These are phyloP conservation scores for Verticillium dahliae DNA, from an alignment of 2,329 filamentous ascomycete genomes.

Conservation along the genomic window DNA sequence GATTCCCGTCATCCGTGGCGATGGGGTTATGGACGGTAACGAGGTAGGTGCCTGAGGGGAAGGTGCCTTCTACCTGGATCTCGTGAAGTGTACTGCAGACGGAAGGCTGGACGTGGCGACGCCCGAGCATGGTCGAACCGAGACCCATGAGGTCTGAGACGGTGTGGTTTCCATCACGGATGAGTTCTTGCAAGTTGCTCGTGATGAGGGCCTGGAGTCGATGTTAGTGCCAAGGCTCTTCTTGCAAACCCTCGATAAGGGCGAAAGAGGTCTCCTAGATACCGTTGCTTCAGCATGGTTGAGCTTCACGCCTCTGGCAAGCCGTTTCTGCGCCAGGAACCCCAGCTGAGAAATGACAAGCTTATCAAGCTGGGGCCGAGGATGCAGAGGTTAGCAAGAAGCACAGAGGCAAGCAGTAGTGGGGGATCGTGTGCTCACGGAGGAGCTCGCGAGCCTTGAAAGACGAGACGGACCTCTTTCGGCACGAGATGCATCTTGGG, in stretches of 20 bases:
- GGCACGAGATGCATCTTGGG: constrained; percentile 39
- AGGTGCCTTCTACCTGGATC: constrained; percentile 92
- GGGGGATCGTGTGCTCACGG: not conserved
- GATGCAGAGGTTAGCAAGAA: constrained; percentile 9
- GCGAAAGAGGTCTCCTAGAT: constrained; percentile 5
- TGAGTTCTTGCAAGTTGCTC: constrained; percentile 88
- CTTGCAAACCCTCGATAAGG: not conserved
- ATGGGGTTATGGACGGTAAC: constrained; percentile 93
- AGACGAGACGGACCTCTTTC: constrained; percentile 33
- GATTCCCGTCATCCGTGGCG: constrained; percentile 75
- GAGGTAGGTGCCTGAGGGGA: constrained; percentile 83
- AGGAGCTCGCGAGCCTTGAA: constrained; percentile 1
- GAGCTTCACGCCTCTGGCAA: constrained; percentile 80
- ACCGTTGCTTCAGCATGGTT: constrained; percentile 88
- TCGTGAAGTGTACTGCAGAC: constrained; percentile 74
- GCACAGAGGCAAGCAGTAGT: not conserved
- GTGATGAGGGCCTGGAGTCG: constrained; percentile 65
- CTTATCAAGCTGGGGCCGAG: constrained; percentile 72
- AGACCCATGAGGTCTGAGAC: constrained; percentile 92
- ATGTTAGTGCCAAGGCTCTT: constrained; percentile 4
- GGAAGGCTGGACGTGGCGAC: constrained; percentile 81
- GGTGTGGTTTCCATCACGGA: constrained; percentile 89
- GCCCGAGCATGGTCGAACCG: constrained; percentile 86
- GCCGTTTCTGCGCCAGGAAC: constrained; percentile 75
- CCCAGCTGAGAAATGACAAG: constrained; percentile 87